These are phyloP conservation scores for Fusarium veterinarium DNA, from an alignment of 2,329 filamentous ascomycete genomes.

Conservation along the genomic window DNA sequence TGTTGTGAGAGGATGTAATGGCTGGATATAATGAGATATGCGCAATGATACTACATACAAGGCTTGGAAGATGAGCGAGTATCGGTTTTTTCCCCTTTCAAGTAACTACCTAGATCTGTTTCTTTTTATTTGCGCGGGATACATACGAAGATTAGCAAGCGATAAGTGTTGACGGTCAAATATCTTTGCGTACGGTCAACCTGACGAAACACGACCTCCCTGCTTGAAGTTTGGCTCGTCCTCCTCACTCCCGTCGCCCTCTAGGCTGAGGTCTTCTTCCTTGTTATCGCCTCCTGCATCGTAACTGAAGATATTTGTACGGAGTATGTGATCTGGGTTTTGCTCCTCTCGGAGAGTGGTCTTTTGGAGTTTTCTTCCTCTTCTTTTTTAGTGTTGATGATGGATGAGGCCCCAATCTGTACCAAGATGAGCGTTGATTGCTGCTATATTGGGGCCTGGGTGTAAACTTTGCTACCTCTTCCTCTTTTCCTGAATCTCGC, in stretches of 20 bases:
- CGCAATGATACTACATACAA: constrained; percentile 38
- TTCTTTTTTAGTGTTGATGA: not conserved
- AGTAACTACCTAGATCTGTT: constrained; percentile 4
- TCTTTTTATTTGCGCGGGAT: constrained; percentile 1
- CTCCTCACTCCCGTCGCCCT: not conserved
- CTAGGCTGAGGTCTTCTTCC: not conserved
- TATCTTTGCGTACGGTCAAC: not conserved
- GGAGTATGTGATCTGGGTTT: not conserved
- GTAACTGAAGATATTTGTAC: not conserved
- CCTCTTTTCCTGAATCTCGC: not conserved
- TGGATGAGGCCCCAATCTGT: not conserved
- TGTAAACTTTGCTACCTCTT: not conserved
- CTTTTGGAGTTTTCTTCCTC: not conserved
- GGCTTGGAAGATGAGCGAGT: constrained; percentile 9
- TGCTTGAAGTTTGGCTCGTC: not conserved
- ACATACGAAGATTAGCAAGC: not conserved
- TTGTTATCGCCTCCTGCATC: not conserved
- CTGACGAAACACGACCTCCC: not conserved
- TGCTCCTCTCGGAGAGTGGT: not conserved
- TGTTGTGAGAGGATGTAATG: constrained; percentile 15
- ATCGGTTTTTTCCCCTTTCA: constrained; percentile 10
- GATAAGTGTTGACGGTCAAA: not conserved
- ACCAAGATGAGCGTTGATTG: not conserved
- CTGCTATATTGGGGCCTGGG: not conserved
- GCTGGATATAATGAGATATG: constrained; percentile 41